phyloP scores from a whole-genome alignment of 140 eudicot genomes.

The Anethum foeniculum region DNA sequence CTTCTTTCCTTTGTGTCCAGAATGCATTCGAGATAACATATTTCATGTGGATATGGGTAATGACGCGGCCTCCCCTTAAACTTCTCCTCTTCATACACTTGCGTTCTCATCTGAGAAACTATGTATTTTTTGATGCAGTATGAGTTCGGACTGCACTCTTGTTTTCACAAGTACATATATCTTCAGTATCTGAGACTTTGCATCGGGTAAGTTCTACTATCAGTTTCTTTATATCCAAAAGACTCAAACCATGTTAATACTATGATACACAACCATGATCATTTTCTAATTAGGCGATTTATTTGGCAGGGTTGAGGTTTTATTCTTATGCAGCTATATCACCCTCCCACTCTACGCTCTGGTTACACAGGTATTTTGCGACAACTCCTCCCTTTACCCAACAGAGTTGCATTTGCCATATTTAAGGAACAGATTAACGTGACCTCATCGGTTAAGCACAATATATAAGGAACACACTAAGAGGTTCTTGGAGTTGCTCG shows the following conservation, averaged over 20 bases:
- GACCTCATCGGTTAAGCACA: too few species aligned
- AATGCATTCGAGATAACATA: constrained; percentile 91
- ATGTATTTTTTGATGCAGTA: constrained; percentile 45
- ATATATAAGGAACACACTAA: too few species aligned
- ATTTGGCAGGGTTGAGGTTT: constrained; percentile 31
- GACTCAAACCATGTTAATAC: background rate
- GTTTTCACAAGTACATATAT: constrained; percentile 38
- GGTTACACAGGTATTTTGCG: constrained; percentile 38
- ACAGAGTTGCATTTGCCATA: background rate
- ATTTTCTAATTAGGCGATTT: background rate
- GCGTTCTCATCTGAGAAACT: background rate
- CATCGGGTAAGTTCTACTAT: too few species aligned
- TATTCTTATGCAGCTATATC: constrained; percentile 44
- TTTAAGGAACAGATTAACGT: too few species aligned
- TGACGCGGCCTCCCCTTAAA: background rate
- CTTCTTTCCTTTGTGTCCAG: constrained; percentile 31
- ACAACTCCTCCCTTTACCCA: background rate
- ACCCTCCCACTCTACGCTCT: constrained; percentile 59
- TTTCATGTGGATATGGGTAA: constrained; percentile 92
- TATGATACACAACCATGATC: background rate
- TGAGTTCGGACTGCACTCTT: constrained; percentile 72
- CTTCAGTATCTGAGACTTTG: constrained; percentile 27
- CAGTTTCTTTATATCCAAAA: too few species aligned
- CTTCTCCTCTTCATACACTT: background rate
- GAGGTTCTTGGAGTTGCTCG: too few species aligned